Base-by-base conservation (phyloP, 2,329 filamentous ascomycete species). In the Fonsecaea nubica region DNA sequence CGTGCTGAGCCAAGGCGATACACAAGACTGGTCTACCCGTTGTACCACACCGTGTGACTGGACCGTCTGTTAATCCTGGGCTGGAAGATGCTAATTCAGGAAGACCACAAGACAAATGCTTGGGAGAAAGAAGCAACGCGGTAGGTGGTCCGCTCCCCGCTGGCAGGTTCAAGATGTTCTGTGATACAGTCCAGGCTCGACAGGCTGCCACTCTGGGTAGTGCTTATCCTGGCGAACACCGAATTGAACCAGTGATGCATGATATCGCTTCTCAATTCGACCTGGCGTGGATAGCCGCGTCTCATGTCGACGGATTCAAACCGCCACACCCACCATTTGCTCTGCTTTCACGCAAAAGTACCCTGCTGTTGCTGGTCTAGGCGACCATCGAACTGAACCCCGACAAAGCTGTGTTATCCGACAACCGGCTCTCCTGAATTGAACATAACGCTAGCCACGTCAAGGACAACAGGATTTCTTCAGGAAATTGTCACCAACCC, bases 81-180 rank as follows among this genome's bases (percentile, higher is more conserved):
- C 8, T 50, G 45, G 6, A 50, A 18, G 45, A 50, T 50, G 45
- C 45, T 50, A 10, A 50, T 50, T 50, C 45, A 50, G 45, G 45
- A 50, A 21, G 45, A 50, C 25, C 21, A 12, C 45, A 50, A 18
- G 21, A 9, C 45, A 25, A 21, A 50, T 25, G 9, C 45, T 50
- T 50, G 45, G 18, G 45, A 3, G 9, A 50, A 50, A 25, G 18
- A 50, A 50, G 45, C 45, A 10, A 50, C 4, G 25, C 45, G 25
- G 25, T 25, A 25, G 25, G 25, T 25, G 25, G 25, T 25, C 25
- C 25, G 25, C 25, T 25, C 25, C 25, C 25, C 45, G 9, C 45
- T 8, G 21, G 18, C 18, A 50, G 18, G 18, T 25, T 4, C 3
- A 8, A 25, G 45, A 25, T 25, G 40, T 4, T 8, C 40, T 50